phyloP scores from a whole-genome alignment of 148 eudicot genomes.

The Spergularia marina region DNA sequence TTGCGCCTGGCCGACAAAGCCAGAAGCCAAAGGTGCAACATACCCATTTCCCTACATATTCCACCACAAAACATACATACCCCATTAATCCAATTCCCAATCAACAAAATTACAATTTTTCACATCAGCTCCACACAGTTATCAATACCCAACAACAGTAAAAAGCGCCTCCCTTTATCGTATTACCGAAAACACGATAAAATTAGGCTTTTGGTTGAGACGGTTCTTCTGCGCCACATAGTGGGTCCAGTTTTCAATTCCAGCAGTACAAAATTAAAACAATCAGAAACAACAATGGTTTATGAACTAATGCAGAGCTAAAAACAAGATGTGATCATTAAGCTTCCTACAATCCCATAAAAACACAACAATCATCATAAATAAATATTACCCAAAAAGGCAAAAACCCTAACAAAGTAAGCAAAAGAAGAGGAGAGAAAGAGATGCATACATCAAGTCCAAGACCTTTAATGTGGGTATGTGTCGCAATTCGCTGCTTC shows the following conservation, averaged over 20 bases:
- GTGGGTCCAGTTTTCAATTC: too few relatives aligned
- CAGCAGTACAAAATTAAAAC: too few relatives aligned
- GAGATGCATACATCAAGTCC: slow-evolving; percentile 66
- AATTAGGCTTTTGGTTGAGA: too few relatives aligned
- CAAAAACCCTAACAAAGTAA: slow-evolving; percentile 21
- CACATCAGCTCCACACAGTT: not conserved
- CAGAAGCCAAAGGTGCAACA: slow-evolving; percentile 73
- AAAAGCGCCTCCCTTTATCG: too few relatives aligned
- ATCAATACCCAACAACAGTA: not conserved
- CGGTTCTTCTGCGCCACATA: too few relatives aligned
- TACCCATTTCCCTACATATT: slow-evolving; percentile 59
- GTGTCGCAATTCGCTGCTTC: slow-evolving; percentile 92
- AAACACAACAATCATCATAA: too few relatives aligned
- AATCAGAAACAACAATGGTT: too few relatives aligned
- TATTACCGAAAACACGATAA: too few relatives aligned
- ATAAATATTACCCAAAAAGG: not conserved
- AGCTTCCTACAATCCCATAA: too few relatives aligned
- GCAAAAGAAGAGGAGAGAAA: not conserved
- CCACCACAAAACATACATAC: not conserved
- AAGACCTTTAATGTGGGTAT: slow-evolving; percentile 96
- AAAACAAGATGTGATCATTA: too few relatives aligned
- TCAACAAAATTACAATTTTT: not conserved
- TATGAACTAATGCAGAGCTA: too few relatives aligned
- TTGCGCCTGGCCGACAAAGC: slow-evolving; percentile 83
- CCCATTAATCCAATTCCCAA: not conserved